A percentile compares a stretch with the other conserved stretches of the same genome.
Evolutionary conservation across 1,284 basidiomycete species (phyloP).

Genomic region (Mycosarcoma maydis): DNA sequence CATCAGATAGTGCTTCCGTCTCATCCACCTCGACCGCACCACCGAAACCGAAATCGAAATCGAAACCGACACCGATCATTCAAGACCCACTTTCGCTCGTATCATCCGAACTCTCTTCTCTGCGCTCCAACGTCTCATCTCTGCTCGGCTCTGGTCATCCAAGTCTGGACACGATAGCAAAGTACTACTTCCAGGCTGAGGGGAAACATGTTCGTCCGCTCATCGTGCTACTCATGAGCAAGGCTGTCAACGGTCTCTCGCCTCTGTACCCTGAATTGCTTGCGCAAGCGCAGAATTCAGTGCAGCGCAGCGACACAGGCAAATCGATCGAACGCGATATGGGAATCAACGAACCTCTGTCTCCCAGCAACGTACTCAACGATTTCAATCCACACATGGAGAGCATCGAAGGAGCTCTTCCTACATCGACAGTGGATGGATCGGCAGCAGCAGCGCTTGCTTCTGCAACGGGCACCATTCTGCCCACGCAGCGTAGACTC

Average conservation of each 20-base stretch:
- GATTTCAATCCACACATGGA: slow-evolving; percentile 78
- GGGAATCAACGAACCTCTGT: slow-evolving; percentile 76
- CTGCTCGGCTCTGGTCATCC: slow-evolving; percentile 90
- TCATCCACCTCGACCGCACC: slow-evolving; percentile 4
- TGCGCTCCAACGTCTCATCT: slow-evolving; percentile 79
- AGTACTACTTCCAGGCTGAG: slow-evolving; percentile 84
- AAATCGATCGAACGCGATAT: slow-evolving; percentile 53
- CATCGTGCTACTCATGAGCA: slow-evolving; percentile 87
- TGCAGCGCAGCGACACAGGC: slow-evolving; percentile 62
- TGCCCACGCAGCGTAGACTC: slow-evolving; percentile 89
- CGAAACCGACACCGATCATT: slow-evolving; percentile 25
- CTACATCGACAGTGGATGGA: slow-evolving; percentile 1
- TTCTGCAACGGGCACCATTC: slow-evolving; percentile 57
- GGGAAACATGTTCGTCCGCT: slow-evolving; percentile 88
- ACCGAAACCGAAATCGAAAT: too few relatives aligned
- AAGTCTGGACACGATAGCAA: slow-evolving; percentile 83
- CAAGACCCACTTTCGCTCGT: slow-evolving; percentile 59
- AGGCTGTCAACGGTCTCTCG: slow-evolving; percentile 86
- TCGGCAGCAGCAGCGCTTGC: slow-evolving; percentile 14
- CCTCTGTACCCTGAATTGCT: slow-evolving; percentile 69
- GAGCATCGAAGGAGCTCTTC: slow-evolving; percentile 30
- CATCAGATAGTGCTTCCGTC: slow-evolving; percentile 11
- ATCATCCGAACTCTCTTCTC: slow-evolving; percentile 73
- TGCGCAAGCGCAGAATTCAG: slow-evolving; percentile 60
- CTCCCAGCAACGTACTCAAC: slow-evolving; percentile 78